Evolutionary conservation across 1,284 basidiomycete genomes (phyloP).

Genomic region (Trametes versicolor): DNA sequence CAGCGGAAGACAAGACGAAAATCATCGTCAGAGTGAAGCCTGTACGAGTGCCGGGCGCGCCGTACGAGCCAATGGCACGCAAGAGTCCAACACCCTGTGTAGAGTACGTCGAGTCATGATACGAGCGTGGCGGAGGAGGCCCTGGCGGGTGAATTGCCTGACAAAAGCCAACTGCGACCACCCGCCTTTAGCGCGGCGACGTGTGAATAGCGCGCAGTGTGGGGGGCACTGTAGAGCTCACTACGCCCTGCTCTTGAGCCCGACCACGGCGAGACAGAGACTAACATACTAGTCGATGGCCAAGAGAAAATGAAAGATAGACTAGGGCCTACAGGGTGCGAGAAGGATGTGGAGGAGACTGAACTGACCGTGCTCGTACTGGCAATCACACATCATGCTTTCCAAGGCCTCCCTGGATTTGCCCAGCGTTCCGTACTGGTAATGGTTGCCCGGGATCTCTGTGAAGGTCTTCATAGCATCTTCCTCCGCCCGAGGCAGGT

Average conservation of each 20-base stretch:
- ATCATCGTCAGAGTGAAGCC: not conserved
- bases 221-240: not conserved
- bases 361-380: conserved; percentile 82
- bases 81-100: not conserved
- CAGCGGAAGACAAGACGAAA: not conserved
- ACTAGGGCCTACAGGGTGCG: not conserved
- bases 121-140: not conserved
- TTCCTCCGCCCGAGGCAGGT: conserved; percentile 80
- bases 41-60: not conserved
- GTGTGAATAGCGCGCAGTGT: conserved; percentile 9
- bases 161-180: not conserved
- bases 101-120: not conserved
- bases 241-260: not conserved
- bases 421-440: conserved; percentile 90
- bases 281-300: too few relatives aligned
- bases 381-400: conserved; percentile 94
- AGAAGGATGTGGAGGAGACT: conserved; percentile 32
- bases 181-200: conserved; percentile 11
- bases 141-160: not conserved
- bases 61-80: not conserved
- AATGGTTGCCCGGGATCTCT: conserved; percentile 83
- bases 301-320: not conserved
- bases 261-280: not conserved
- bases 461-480: conserved; percentile 81
- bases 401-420: conserved; percentile 89